These are phyloP conservation scores for Aspergillus mulundensis DNA, from an alignment of 495 filamentous ascomycete species.

Conservation along the genomic window DNA sequence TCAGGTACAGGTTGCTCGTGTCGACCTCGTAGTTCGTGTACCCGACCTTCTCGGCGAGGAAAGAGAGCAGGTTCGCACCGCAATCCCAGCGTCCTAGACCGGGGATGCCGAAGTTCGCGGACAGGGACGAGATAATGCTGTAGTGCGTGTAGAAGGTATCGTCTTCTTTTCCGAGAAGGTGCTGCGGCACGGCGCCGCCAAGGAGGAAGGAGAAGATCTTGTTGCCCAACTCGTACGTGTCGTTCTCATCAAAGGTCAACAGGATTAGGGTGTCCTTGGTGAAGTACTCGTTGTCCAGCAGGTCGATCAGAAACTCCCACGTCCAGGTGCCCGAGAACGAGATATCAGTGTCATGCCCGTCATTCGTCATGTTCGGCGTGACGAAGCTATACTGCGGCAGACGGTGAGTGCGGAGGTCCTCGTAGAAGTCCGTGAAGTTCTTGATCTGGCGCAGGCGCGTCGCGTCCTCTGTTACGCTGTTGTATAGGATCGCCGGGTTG, in stretches of 20 bases:
- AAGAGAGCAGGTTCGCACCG: conserved; percentile 59
- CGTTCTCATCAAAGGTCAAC: conserved; percentile 65
- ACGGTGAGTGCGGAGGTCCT: conserved; percentile 50
- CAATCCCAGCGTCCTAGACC: conserved; percentile 62
- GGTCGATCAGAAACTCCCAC: conserved; percentile 53
- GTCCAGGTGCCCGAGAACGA: conserved; percentile 57
- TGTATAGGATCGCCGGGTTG: conserved; percentile 60
- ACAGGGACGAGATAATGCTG: conserved; percentile 60
- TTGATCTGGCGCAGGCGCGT: conserved; percentile 58
- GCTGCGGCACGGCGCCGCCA: conserved; percentile 56
- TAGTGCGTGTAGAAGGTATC: conserved; percentile 70
- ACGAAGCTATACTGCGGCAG: conserved; percentile 73
- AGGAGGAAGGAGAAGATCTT: conserved; percentile 57
- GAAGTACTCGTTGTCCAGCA: conserved; percentile 61
- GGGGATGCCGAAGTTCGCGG: conserved; percentile 62
- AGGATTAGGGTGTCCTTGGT: conserved; percentile 62
- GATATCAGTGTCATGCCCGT: conserved; percentile 67
- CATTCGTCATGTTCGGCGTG: conserved; percentile 72
- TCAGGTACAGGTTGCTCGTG: conserved; percentile 38
- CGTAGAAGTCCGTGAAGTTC: conserved; percentile 59
- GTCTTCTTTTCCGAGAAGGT: conserved; percentile 58
- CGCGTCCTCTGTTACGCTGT: conserved; percentile 50
- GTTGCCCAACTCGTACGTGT: conserved; percentile 53
- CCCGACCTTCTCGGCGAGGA: conserved; percentile 47
- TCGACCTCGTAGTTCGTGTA: conserved; percentile 44